These are phyloP conservation scores for Trichoderma guizhouense DNA, from an alignment of 2,329 filamentous ascomycete species.

Conservation along the genomic window DNA sequence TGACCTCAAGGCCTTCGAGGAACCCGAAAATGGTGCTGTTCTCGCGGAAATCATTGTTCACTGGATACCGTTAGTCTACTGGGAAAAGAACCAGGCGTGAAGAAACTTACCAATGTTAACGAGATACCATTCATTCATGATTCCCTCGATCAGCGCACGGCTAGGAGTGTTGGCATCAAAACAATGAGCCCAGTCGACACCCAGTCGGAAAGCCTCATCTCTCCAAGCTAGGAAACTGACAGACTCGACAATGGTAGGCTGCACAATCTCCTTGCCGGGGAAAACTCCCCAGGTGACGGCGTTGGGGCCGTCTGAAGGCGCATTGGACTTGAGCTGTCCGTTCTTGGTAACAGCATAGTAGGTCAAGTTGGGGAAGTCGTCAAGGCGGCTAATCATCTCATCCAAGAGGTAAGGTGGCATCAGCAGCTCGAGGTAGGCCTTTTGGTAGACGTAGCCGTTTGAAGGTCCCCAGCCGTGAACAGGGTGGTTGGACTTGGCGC, in stretches of 20 bases:
- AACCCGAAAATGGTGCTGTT: conserved; percentile 77
- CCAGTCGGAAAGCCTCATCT: conserved; percentile 92
- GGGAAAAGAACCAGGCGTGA: background rate
- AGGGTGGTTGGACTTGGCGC: conserved; percentile 80
- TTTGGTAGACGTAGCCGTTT: conserved; percentile 97
- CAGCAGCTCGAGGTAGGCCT: conserved; percentile 91
- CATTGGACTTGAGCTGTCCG: conserved; percentile 80
- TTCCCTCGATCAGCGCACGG: conserved; percentile 70
- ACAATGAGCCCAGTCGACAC: conserved; percentile 91
- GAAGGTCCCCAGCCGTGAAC: conserved; percentile 91
- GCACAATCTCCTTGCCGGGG: conserved; percentile 98
- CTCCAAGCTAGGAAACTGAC: conserved; percentile 98
- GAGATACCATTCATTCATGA: conserved; percentile 90
- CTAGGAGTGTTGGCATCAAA: conserved; percentile 74
- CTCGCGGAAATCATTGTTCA: conserved; percentile 97
- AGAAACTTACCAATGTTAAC: conserved; percentile 77
- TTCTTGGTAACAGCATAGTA: conserved; percentile 90
- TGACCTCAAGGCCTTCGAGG: conserved; percentile 73
- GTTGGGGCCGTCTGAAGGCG: conserved; percentile 81
- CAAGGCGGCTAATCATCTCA: conserved; percentile 74
- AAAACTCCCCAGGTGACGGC: conserved; percentile 99
- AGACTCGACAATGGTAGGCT: conserved; percentile 98
- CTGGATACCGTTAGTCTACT: conserved; percentile 41
- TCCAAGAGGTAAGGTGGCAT: conserved; percentile 76
- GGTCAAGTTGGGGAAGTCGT: conserved; percentile 75